Evolutionary conservation across 2,329 filamentous ascomycete genomes (phyloP), one percentile per base, ranked within the genome.

Genomic region (Colletotrichum theobromicola): DNA sequence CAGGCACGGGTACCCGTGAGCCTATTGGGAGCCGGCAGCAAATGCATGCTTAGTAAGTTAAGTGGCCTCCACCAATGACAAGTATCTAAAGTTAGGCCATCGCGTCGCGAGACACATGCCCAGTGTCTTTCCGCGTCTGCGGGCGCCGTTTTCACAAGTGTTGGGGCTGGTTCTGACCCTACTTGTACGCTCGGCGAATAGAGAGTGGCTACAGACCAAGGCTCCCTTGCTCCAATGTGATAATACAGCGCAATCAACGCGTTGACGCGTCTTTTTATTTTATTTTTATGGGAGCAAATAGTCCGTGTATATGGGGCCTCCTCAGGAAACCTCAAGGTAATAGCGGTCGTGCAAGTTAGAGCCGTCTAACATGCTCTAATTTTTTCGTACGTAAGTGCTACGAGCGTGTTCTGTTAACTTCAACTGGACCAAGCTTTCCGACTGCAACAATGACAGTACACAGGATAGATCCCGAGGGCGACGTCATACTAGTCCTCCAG

Each of bases 21-120:
- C 63, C 30, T 57, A 35, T 67, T 57, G 21, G 46, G 63, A 71
- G 78, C 79, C 37, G n/a, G n/a, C n/a, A n/a, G 50, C 50, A 7
- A 55, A 12, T 55, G n/a, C n/a, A 55, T 55, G 50, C 50, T 55
- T 55, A 55, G 50, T 55, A 55, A 55, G 50, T 55, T 55, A 55
- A 4, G 50, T 55, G 21, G 50, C 21, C 50, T 55, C 50, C 21
- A 55, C 50, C 21, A 55, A 55, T 55, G 21, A 55, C 50, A 55
- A 55, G 21, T 55, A 55, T 55, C 50, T 55, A 2, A 55, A 55
- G 50, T 55, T 55, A 55, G 12, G 50, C 50, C 21, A 55, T 55
- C 50, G n/a, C 42, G 42, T 50, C n/a, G 42, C 42, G 42, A 50
- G 42, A 50, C 2, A 50, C n/a, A 50, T 50, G 42, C 50, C 50